A percentile compares a stretch with the other conserved stretches of the same genome.
phyloP scores from a whole-genome alignment of 345 rosid genomes.

The Camelina laxa region DNA sequence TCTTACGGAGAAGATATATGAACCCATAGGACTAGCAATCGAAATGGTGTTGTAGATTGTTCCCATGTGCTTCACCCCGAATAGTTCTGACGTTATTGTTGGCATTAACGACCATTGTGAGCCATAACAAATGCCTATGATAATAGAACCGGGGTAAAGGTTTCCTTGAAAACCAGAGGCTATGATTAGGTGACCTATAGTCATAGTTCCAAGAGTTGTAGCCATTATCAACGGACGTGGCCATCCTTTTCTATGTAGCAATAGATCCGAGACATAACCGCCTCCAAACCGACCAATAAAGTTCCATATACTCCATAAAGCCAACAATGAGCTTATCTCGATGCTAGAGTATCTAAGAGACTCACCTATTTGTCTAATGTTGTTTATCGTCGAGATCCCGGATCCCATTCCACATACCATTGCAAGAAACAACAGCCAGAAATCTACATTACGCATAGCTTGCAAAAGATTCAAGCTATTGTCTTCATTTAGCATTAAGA shows the following conservation, averaged over 20 bases:
- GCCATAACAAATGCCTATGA: conserved; percentile 79
- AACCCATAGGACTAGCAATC: conserved; percentile 78
- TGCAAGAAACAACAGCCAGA: conserved; percentile 78
- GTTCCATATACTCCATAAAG: conserved; percentile 82
- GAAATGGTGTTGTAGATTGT: conserved; percentile 84
- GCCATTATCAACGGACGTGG: conserved; percentile 72
- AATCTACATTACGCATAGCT: conserved; percentile 57
- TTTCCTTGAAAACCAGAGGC: conserved; percentile 67
- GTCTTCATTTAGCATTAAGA: conserved; percentile 25
- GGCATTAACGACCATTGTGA: conserved; percentile 88
- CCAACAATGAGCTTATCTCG: conserved; percentile 65
- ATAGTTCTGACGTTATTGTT: conserved; percentile 67
- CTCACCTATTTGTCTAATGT: conserved; percentile 80
- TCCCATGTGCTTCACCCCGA: conserved; percentile 80
- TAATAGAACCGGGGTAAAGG: conserved; percentile 62
- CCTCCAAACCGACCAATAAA: conserved; percentile 85
- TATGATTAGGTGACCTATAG: conserved; percentile 59
- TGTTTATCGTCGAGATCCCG: conserved; percentile 75
- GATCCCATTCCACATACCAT: conserved; percentile 83
- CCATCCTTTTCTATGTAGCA: conserved; percentile 64
- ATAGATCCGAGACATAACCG: conserved; percentile 64
- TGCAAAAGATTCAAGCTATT: conserved; percentile 54
- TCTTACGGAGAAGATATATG: conserved; percentile 78
- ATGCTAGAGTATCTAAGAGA: conserved; percentile 60
- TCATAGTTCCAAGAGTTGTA: conserved; percentile 61